A percentile compares a stretch with the other conserved stretches of the same genome.
Conservation (phyloP, 2,329 filamentous ascomycete species). For the Stenocarpella maydis region DNA sequence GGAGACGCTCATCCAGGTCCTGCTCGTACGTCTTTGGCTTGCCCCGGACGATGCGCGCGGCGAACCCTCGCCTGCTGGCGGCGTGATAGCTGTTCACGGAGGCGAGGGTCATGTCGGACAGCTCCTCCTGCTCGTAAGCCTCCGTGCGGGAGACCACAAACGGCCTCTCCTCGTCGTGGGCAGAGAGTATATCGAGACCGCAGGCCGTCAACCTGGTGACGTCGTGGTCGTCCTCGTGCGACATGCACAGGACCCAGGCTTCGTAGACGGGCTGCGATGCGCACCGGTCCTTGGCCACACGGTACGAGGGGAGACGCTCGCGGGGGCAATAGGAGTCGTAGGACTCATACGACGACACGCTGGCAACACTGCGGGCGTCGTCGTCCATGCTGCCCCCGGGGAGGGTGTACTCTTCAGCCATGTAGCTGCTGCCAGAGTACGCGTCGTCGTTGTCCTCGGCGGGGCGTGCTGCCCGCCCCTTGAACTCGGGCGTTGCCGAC, state of each 20-base stretch:
- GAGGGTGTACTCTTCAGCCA: constrained; percentile 25
- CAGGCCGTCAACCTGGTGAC: constrained; percentile 35
- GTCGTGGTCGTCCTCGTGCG: constrained; percentile 30
- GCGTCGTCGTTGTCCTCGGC: neutral
- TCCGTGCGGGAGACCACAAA: constrained; percentile 15
- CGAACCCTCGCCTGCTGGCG: constrained; percentile 37
- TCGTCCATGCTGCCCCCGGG: constrained; percentile 15
- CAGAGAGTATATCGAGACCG: constrained; percentile 32
- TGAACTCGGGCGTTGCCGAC: neutral
- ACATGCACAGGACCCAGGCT: constrained; percentile 39
- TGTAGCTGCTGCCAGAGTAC: constrained; percentile 19
- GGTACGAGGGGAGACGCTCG: constrained; percentile 22
- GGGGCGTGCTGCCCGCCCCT: neutral
- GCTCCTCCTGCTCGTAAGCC: constrained; percentile 38
- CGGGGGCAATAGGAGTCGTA: constrained; percentile 1
- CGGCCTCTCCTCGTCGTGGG: constrained; percentile 1
- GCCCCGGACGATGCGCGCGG: constrained; percentile 37
- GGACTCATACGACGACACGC: constrained; percentile 14
- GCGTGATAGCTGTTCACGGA: constrained; percentile 38
- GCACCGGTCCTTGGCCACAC: constrained; percentile 35
- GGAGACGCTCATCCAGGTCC: constrained; percentile 40
- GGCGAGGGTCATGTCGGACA: constrained; percentile 38
- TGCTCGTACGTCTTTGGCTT: constrained; percentile 41
- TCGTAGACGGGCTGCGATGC: constrained; percentile 40
- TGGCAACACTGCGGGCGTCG: constrained; percentile 9